Evolutionary conservation across 2,329 filamentous ascomycete genomes (phyloP), one percentile per base, ranked within the genome.

Genomic region (Talaromyces atroroseus): DNA sequence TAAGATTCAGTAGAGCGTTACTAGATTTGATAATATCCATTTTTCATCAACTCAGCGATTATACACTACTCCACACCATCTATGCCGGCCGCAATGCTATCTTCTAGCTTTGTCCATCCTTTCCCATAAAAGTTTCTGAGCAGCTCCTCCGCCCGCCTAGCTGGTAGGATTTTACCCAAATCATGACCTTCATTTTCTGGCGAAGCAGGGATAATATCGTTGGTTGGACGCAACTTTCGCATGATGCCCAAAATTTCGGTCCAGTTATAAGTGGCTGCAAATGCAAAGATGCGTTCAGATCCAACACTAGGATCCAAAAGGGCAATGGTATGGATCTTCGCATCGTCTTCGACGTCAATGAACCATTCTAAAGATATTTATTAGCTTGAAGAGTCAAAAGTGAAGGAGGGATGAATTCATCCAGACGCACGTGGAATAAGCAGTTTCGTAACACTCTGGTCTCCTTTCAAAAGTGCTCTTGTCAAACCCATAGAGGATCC

Each of bases 241-340:
- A 77, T 63, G 10, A 74, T 65, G 0, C 57, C 61, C 10, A 80
- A 59, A 3, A 68, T 59, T 1, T 74, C 62, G 20, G 80, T 78
- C 66, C 74, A 80, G 47, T 71, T 80, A 56, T 73, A 78, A 0
- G 73, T 74, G 1, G 72, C 68, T 0, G 77, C 80, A 52, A 79
- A 82, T 1, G 71, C 82, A 62, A 84, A 82, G 8, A 86, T 64
- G 1, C 83, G 76, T 62, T 84, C 76, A 0, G 73, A 72, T 1
- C 67, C 58, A 0, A 83, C 73, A 0, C 72, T 68, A 0, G 72
- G 69, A 21, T 80, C 69, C 0, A 82, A 69, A 7, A 80, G 67
- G 0, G 77, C 82, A 2, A 78, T 76, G 2, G 84, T 71, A 42
- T 84, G 81, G 0, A 85, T 65, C 0, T 76, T 68, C 0, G 79